phyloP scores from a whole-genome alignment of 805 yeast species.

The Nematodospora valgi region DNA sequence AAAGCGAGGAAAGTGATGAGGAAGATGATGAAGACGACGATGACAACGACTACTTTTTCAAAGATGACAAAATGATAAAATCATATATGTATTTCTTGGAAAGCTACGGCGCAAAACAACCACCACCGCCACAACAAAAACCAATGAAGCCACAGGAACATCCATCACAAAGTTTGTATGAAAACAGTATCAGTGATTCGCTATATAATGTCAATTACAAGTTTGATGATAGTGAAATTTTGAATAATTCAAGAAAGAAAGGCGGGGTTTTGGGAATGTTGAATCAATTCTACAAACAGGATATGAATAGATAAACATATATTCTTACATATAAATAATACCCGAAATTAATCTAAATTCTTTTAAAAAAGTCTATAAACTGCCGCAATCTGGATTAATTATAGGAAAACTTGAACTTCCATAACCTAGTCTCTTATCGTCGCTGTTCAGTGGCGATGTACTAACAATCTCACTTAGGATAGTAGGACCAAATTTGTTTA shows the following conservation, averaged over 20 bases:
- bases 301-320: constrained; percentile 26
- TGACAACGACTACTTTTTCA: constrained; percentile 11
- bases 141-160: constrained; percentile 1
- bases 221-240: constrained; percentile 31
- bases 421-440: neutral
- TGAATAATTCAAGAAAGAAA: constrained; percentile 24
- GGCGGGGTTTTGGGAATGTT: constrained; percentile 74
- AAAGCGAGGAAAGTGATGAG: constrained; percentile 14
- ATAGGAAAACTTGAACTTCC: too few species aligned
- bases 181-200: constrained; percentile 7
- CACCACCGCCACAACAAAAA: neutral
- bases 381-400: too few species aligned
- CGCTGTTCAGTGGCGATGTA: constrained; percentile 21
- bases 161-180: neutral
- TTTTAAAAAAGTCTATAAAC: neutral
- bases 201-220: constrained; percentile 25
- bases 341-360: neutral
- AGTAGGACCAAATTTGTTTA: constrained; percentile 43
- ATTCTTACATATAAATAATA: too few species aligned
- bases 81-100: constrained; percentile 86
- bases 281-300: constrained; percentile 71
- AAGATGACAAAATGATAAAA: constrained; percentile 87
- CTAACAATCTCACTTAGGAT: constrained; percentile 27
- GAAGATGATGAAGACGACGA: constrained; percentile 13
- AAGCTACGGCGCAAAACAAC: constrained; percentile 51